These are phyloP conservation scores for Alnus glutinosa DNA, from an alignment of 306 rosid species.

Conservation along the genomic window DNA sequence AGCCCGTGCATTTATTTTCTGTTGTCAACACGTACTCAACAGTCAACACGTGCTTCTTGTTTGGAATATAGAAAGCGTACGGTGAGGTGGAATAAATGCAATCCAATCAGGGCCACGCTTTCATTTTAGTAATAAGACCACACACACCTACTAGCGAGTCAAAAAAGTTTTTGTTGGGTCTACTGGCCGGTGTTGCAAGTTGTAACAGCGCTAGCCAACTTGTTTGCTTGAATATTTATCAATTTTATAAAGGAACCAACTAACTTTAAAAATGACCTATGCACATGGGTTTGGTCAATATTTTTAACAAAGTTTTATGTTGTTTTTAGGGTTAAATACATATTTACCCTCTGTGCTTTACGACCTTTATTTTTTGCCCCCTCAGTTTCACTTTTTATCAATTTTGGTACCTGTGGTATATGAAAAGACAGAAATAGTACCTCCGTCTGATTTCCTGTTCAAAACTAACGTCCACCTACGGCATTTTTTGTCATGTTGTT, in stretches of 20 bases:
- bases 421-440: no score
- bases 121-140: neutral
- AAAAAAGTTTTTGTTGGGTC: neutral
- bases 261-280: neutral
- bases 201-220: no score
- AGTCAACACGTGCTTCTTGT: conserved; percentile 16
- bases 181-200: no score
- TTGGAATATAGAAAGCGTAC: conserved; percentile 3
- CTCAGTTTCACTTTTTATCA: no score
- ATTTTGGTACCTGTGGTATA: no score
- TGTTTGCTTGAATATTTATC: neutral
- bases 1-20: neutral
- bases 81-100: neutral
- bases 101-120: neutral
- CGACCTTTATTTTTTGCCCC: no score
- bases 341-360: no score
- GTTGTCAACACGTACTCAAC: neutral
- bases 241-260: neutral
- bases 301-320: neutral
- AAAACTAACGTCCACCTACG: no score
- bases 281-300: neutral
- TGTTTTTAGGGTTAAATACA: no score
- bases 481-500: neutral
- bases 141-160: neutral
- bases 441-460: no score